These are phyloP conservation scores for Rhizomucor miehei DNA, from an alignment of 371 early-diverging fungal species.

Conservation along the genomic window DNA sequence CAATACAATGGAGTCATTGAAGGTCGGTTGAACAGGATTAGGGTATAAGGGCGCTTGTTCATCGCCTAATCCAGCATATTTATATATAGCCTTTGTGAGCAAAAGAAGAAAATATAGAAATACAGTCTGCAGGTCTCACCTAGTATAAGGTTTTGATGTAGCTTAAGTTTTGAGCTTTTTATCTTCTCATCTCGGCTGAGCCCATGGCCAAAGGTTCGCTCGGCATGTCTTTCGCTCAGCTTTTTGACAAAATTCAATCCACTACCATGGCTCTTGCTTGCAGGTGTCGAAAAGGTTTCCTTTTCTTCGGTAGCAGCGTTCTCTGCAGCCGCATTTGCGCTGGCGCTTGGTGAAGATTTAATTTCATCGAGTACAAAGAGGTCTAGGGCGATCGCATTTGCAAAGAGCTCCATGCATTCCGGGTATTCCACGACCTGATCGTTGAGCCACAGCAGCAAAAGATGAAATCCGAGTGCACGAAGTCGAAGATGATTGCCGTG, in stretches of 20 bases:
- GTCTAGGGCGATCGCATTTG: constrained; percentile 64
- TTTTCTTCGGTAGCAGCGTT: constrained; percentile 28
- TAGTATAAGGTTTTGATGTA: constrained; percentile 31
- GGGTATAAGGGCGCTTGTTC: constrained; percentile 56
- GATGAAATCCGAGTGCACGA: constrained; percentile 70
- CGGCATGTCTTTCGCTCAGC: constrained; percentile 34
- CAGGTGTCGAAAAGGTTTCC: constrained; percentile 15
- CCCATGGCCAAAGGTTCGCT: constrained; percentile 30
- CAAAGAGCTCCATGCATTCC: constrained; percentile 62
- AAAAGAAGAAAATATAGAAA: neutral
- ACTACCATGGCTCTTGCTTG: constrained; percentile 22
- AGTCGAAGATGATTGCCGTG: constrained; percentile 69
- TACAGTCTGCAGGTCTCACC: constrained; percentile 1
- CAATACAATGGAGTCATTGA: constrained; percentile 55
- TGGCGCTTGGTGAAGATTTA: constrained; percentile 20
- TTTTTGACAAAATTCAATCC: constrained; percentile 42
- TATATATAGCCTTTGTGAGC: neutral
- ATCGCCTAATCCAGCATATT: constrained; percentile 29
- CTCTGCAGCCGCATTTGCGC: constrained; percentile 12
- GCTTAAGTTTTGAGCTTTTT: constrained; percentile 21
- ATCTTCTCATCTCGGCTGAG: constrained; percentile 33
- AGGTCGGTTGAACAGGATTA: constrained; percentile 54
- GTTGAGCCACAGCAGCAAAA: constrained; percentile 74
- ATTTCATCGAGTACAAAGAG: constrained; percentile 63
- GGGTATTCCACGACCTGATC: constrained; percentile 60